phyloP scores from a whole-genome alignment of 495 filamentous ascomycete genomes.

The Penicillium salamii region DNA sequence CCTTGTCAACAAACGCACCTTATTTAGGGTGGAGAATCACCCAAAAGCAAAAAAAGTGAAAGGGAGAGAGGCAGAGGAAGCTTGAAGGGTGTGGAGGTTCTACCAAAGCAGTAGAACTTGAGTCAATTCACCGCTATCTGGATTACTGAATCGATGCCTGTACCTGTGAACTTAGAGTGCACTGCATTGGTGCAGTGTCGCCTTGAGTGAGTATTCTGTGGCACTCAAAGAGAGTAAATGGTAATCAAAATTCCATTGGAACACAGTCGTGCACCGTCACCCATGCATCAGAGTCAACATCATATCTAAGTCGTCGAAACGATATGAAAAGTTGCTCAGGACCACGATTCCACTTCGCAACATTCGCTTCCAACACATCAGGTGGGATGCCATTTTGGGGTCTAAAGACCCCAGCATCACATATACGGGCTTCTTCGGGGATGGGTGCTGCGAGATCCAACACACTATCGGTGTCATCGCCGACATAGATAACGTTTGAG shows the following conservation, averaged over 20 bases:
- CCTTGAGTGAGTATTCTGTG: too few relatives aligned
- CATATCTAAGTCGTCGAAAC: not conserved
- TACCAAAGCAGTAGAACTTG: too few relatives aligned
- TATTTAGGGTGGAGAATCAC: too few relatives aligned
- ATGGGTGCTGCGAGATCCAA: not conserved
- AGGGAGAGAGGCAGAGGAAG: too few relatives aligned
- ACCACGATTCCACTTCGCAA: slow-evolving; percentile 11
- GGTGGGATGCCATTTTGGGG: slow-evolving; percentile 5
- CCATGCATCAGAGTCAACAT: not conserved
- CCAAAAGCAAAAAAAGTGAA: too few relatives aligned
- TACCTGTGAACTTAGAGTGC: too few relatives aligned
- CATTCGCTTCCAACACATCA: slow-evolving; percentile 8
- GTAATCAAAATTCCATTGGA: not conserved
- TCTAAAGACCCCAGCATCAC: slow-evolving; percentile 13
- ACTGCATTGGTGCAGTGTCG: too few relatives aligned
- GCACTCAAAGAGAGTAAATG: not conserved
- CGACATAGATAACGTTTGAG: not conserved
- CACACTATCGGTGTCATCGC: not conserved
- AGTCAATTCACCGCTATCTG: too few relatives aligned
- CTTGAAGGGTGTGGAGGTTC: too few relatives aligned
- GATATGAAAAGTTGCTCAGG: not conserved
- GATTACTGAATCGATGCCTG: too few relatives aligned
- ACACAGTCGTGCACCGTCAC: not conserved
- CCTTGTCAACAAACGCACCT: too few relatives aligned
- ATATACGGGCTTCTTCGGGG: slow-evolving; percentile 20